Conservation (phyloP, 176 grass and related monocot species). For the Musa itinerans region DNA sequence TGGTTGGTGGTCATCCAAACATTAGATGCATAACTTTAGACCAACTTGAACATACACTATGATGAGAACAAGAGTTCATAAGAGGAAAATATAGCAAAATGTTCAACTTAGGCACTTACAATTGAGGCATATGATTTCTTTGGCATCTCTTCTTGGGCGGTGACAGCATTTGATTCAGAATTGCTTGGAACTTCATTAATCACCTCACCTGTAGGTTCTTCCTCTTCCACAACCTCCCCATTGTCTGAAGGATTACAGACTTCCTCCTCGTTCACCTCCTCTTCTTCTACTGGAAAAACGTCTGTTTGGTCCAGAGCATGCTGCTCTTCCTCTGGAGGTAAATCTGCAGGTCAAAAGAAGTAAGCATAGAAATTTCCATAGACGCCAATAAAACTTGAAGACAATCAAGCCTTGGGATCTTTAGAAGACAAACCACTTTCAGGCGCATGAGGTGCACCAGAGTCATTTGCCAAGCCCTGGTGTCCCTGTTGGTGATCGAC, state of each 20-base stretch:
- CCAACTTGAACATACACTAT: too few species aligned
- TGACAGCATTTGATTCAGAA: slow-evolving; percentile 8
- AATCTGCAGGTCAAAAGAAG: slow-evolving; percentile 5
- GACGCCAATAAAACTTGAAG: neutral
- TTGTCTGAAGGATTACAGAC: slow-evolving; percentile 58
- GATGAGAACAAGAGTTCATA: too few species aligned
- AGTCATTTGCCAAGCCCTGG: slow-evolving; percentile 38
- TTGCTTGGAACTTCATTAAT: slow-evolving; percentile 51
- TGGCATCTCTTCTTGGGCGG: slow-evolving; percentile 43
- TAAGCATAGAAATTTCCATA: neutral
- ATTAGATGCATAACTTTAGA: neutral
- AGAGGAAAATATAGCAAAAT: neutral
- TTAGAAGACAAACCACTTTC: slow-evolving; percentile 28
- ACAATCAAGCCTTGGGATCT: too few species aligned
- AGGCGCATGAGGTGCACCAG: neutral
- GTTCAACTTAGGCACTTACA: slow-evolving; percentile 35
- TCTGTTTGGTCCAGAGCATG: slow-evolving; percentile 14
- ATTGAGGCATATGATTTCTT: slow-evolving; percentile 95
- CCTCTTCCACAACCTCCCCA: slow-evolving; percentile 40
- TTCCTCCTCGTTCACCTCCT: slow-evolving; percentile 33
- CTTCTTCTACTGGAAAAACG: slow-evolving; percentile 17
- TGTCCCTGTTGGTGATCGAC: slow-evolving; percentile 15
- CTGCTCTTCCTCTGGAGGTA: slow-evolving; percentile 18
- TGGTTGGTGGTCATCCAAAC: neutral
- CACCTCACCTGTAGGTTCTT: slow-evolving; percentile 47